A percentile compares a stretch with the other conserved stretches of the same genome.
Conservation (phyloP, 805 yeast species). For the Jamesozyma gamospora region DNA sequence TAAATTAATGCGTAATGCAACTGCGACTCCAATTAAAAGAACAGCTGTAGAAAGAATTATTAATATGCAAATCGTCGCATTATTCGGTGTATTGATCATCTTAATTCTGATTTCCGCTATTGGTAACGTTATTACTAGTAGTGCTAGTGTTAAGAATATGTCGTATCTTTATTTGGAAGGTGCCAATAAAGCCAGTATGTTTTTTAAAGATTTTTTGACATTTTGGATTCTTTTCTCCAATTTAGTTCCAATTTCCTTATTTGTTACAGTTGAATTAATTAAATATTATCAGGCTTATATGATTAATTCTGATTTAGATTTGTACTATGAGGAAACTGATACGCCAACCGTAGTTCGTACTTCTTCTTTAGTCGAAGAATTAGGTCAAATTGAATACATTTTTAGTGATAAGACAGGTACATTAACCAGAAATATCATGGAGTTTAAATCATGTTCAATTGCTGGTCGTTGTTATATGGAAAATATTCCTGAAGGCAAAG, state of each 20-base stretch:
- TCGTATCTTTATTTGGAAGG: constrained; percentile 61
- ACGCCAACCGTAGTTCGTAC: constrained; percentile 94
- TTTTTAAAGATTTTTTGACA: constrained; percentile 80
- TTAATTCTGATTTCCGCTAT: constrained; percentile 72
- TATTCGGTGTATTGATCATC: constrained; percentile 69
- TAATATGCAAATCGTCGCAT: constrained; percentile 80
- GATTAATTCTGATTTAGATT: constrained; percentile 89
- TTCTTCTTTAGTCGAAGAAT: constrained; percentile 89
- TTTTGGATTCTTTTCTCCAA: constrained; percentile 95
- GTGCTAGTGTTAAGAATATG: constrained; percentile 38
- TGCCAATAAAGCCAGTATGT: constrained; percentile 55
- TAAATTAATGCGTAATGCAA: constrained; percentile 94
- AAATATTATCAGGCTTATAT: constrained; percentile 91
- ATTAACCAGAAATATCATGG: constrained; percentile 92
- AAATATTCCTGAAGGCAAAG: constrained; percentile 84
- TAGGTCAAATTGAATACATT: constrained; percentile 93
- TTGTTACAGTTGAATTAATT: constrained; percentile 92
- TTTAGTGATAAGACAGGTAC: constrained; percentile 98
- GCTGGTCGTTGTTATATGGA: constrained; percentile 85
- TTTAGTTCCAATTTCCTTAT: constrained; percentile 92
- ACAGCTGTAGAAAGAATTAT: constrained; percentile 95
- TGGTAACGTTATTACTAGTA: constrained; percentile 73
- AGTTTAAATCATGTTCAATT: constrained; percentile 84
- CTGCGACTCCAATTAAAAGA: constrained; percentile 94
- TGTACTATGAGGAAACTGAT: constrained; percentile 79